Evolutionary conservation across 2,329 filamentous ascomycete species (phyloP).

Genomic region (Verticillium nubilum): DNA sequence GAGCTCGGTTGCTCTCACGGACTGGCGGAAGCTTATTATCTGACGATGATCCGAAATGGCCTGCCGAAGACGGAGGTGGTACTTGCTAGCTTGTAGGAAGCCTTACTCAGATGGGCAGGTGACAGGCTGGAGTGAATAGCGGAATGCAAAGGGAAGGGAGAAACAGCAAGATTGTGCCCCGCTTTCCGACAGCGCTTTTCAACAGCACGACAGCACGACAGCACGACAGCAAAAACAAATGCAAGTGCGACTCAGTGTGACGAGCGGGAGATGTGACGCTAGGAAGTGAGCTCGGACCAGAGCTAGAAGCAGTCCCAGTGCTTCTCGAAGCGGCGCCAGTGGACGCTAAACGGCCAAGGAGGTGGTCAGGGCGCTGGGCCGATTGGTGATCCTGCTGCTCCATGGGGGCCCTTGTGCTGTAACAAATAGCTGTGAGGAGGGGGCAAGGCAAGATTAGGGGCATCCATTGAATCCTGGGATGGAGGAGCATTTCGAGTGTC

Average conservation of each 20-base stretch:
- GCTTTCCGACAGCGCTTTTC: background rate
- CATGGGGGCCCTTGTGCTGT: background rate
- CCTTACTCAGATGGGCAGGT: background rate
- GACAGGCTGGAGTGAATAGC: background rate
- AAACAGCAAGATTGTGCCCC: background rate
- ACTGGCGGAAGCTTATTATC: background rate
- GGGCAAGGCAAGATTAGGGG: background rate
- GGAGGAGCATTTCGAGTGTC: background rate
- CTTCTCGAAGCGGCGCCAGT: background rate
- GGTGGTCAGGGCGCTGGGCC: background rate
- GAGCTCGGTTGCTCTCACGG: background rate
- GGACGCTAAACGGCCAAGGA: background rate
- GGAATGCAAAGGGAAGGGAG: background rate
- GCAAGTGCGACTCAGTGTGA: background rate
- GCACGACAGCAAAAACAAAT: too few species aligned
- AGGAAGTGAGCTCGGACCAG: background rate
- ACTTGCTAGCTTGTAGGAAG: background rate
- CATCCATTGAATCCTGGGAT: background rate
- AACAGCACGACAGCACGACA: too few species aligned
- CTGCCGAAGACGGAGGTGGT: background rate
- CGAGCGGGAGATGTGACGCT: background rate
- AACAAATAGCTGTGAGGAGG: background rate
- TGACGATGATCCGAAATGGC: background rate
- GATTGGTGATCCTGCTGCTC: background rate
- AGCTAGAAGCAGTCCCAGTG: conserved; percentile 1